These are phyloP conservation scores for Aspergillus sp. DNA, from an alignment of 2,329 filamentous ascomycete species.

Conservation along the genomic window DNA sequence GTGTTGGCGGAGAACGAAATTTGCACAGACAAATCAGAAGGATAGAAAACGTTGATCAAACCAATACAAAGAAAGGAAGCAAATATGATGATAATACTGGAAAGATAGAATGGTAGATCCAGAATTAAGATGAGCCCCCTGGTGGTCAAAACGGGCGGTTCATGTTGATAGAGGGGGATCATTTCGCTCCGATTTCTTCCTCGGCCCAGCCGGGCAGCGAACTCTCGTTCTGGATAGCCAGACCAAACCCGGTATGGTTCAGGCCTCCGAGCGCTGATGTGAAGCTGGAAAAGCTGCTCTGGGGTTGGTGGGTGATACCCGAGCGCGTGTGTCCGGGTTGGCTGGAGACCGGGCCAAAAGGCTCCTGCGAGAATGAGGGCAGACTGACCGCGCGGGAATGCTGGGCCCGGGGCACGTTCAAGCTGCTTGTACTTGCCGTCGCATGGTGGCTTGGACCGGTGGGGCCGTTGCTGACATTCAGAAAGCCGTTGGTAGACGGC, in stretches of 20 bases:
- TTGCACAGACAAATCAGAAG: constrained; percentile 22
- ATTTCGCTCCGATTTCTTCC: constrained; percentile 60
- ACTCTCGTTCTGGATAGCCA: constrained; percentile 58
- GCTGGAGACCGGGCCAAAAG: constrained; percentile 46
- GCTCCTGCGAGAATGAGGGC: constrained; percentile 66
- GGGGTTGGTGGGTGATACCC: constrained; percentile 41
- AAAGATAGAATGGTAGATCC: constrained; percentile 21
- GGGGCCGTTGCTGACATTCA: constrained; percentile 49
- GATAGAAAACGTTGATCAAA: constrained; percentile 16
- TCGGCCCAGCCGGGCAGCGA: constrained; percentile 62
- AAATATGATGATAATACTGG: constrained; percentile 16
- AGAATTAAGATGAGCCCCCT: constrained; percentile 13
- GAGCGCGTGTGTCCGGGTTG: constrained; percentile 34
- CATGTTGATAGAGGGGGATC: constrained; percentile 18
- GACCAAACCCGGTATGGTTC: constrained; percentile 56
- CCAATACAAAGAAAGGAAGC: constrained; percentile 25
- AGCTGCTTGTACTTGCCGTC: constrained; percentile 56
- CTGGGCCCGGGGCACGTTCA: constrained; percentile 54
- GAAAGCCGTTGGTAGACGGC: constrained; percentile 63
- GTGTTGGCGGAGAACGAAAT: constrained; percentile 23
- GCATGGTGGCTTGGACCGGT: constrained; percentile 76
- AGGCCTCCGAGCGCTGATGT: constrained; percentile 58
- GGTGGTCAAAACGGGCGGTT: constrained; percentile 19
- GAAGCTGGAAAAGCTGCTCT: constrained; percentile 57
- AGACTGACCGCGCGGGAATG: constrained; percentile 85